Evolutionary conservation across 345 rosid species (phyloP).

Genomic region (Rhodomyrtus tomentosa): DNA sequence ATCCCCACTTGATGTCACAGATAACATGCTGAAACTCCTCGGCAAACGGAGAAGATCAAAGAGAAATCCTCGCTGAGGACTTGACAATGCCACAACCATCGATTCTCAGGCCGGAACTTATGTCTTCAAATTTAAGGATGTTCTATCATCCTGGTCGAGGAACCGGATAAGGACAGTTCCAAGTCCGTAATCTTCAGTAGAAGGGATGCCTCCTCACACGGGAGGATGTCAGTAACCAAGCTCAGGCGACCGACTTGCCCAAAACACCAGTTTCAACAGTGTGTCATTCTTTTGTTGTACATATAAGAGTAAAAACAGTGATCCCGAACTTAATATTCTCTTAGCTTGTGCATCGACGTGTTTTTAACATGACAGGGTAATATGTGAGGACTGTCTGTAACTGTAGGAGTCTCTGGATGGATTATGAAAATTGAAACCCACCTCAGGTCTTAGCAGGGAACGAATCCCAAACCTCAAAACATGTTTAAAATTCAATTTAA

Average conservation of each 20-base stretch:
- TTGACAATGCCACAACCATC: not conserved
- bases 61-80: conserved; percentile 1
- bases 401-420: not conserved
- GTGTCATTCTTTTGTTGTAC: not conserved
- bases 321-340: not conserved
- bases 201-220: not conserved
- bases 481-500: not conserved
- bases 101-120: not conserved
- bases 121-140: not conserved
- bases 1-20: conserved; percentile 69
- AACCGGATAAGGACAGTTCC: not conserved
- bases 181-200: not conserved
- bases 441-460: not conserved
- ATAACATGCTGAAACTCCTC: conserved; percentile 92
- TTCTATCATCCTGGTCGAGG: not conserved
- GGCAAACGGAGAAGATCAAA: conserved; percentile 66
- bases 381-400: not conserved
- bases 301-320: not conserved
- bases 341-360: not conserved
- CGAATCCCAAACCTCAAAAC: not conserved
- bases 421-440: not conserved
- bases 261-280: not conserved
- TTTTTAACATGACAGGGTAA: not conserved
- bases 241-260: not conserved
- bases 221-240: not conserved